These are phyloP conservation scores for Leishmania gerbilli DNA, from an alignment of 208 protist genomes.

Conservation along the genomic window DNA sequence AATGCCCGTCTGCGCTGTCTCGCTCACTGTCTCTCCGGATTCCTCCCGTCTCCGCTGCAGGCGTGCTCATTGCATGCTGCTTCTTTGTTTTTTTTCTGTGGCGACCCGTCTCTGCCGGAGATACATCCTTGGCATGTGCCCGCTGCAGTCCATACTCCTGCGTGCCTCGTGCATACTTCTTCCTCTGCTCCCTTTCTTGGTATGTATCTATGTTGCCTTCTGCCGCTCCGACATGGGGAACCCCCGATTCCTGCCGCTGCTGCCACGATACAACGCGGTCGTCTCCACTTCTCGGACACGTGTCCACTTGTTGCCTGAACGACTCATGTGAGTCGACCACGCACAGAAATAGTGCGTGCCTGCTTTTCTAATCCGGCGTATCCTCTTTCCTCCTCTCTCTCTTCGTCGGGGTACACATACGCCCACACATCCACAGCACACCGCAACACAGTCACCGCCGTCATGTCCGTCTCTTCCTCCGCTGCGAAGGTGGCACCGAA, in stretches of 20 bases:
- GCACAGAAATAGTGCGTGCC: not conserved
- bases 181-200: not conserved
- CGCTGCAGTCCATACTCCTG: not conserved
- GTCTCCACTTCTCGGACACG: not conserved
- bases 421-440: not conserved
- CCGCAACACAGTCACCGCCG: not conserved
- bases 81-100: not conserved
- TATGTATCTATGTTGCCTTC: not conserved
- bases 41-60: not conserved
- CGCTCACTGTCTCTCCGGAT: too few species aligned
- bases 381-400: not conserved
- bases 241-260: not conserved
- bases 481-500: constrained; percentile 81
- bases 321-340: not conserved
- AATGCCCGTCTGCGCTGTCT: not conserved
- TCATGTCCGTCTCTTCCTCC: constrained; percentile 36
- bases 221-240: not conserved
- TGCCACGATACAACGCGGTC: not conserved
- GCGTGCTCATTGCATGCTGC: not conserved
- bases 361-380: not conserved
- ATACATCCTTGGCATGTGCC: not conserved
- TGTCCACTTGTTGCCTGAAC: not conserved
- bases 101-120: not conserved
- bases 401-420: not conserved
- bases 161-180: not conserved